These are phyloP conservation scores for Aethionema arabicum DNA, from an alignment of 345 rosid species.

Conservation along the genomic window DNA sequence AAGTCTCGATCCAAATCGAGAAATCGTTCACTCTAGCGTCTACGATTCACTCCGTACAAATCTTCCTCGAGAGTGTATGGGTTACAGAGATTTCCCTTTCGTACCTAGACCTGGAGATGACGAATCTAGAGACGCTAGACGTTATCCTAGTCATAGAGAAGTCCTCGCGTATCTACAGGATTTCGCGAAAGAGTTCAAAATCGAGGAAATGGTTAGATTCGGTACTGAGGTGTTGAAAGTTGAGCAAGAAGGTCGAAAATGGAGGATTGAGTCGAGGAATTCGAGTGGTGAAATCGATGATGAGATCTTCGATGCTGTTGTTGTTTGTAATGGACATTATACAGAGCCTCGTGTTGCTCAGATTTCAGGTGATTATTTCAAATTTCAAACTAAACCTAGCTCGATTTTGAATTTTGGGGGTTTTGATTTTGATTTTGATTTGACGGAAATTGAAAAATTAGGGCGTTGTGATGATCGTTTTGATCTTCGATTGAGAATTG, in stretches of 20 bases:
- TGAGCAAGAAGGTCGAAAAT: slow-evolving; percentile 33
- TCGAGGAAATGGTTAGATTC: slow-evolving; percentile 66
- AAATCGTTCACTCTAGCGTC: slow-evolving; percentile 62
- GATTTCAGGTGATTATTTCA: slow-evolving; percentile 50
- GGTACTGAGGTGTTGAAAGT: slow-evolving; percentile 51
- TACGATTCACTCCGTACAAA: slow-evolving; percentile 84
- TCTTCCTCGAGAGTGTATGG: slow-evolving; percentile 85
- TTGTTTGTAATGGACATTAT: slow-evolving; percentile 67
- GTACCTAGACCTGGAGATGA: slow-evolving; percentile 33
- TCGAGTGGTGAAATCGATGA: slow-evolving; percentile 1
- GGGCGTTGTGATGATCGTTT: not conserved
- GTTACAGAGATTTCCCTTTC: slow-evolving; percentile 72
- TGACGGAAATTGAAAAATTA: no score
- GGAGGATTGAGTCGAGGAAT: slow-evolving; percentile 55
- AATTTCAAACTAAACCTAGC: not conserved
- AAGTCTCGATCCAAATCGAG: slow-evolving; percentile 58
- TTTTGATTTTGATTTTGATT: no score
- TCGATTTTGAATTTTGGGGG: no score
- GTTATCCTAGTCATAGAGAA: slow-evolving; percentile 72
- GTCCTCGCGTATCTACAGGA: slow-evolving; percentile 64
- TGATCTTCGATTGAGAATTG: not conserved
- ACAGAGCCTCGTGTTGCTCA: slow-evolving; percentile 69
- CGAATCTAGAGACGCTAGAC: slow-evolving; percentile 55
- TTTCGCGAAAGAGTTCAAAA: slow-evolving; percentile 56
- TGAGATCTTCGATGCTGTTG: slow-evolving; percentile 70